phyloP scores from a whole-genome alignment of 176 grass and related monocot genomes.

The Zizania latifolia region DNA sequence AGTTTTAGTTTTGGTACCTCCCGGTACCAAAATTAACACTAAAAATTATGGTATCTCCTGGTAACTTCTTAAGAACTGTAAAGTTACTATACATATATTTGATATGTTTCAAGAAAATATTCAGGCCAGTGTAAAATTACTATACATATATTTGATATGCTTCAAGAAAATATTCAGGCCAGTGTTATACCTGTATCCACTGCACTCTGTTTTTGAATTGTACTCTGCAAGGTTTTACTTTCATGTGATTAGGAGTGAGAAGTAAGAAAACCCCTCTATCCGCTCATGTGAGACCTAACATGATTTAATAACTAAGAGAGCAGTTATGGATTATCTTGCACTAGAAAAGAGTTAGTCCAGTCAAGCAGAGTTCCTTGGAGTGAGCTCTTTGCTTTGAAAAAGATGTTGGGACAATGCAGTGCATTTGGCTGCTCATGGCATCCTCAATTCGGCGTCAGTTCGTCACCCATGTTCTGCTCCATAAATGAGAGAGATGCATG shows the following conservation, averaged over 20 bases:
- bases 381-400: slow-evolving; percentile 15
- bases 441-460: slow-evolving; percentile 3
- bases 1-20: too few relatives aligned
- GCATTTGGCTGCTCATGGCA: slow-evolving; percentile 27
- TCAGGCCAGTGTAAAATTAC: too few relatives aligned
- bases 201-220: background rate
- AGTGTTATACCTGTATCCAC: background rate
- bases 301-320: slow-evolving; percentile 19
- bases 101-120: too few relatives aligned
- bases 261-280: background rate
- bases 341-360: background rate
- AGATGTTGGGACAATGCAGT: slow-evolving; percentile 17
- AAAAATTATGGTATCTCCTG: too few relatives aligned
- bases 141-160: background rate
- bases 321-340: background rate
- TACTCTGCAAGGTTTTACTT: background rate
- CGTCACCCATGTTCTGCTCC: slow-evolving; percentile 45
- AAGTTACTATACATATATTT: too few relatives aligned
- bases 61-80: too few relatives aligned
- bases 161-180: background rate
- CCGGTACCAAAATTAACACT: too few relatives aligned
- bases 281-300: slow-evolving; percentile 25
- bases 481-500: background rate
- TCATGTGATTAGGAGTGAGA: slow-evolving; percentile 8
- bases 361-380: slow-evolving; percentile 28